These are phyloP conservation scores for Ormosia semicastrata DNA, from an alignment of 306 rosid species.

Conservation along the genomic window DNA sequence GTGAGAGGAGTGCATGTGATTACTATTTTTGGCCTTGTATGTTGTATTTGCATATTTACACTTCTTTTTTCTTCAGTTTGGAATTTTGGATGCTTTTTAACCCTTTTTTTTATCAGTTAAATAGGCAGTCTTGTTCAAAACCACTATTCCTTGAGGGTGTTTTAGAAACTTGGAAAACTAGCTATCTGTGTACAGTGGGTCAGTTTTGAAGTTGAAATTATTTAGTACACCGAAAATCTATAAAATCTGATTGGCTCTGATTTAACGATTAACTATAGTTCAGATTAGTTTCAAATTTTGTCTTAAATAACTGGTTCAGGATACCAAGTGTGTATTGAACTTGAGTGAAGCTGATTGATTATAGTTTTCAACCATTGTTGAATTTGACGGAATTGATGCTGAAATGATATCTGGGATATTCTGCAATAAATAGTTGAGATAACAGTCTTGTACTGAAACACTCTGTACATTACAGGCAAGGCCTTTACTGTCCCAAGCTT, in stretches of 20 bases:
- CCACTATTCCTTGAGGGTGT: neutral
- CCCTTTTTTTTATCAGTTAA: neutral
- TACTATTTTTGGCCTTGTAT: neutral
- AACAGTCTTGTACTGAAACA: neutral
- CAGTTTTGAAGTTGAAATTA: neutral
- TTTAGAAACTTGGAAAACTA: conserved; percentile 2
- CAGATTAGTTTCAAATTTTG: neutral
- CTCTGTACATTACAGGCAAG: conserved; percentile 55
- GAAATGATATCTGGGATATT: neutral
- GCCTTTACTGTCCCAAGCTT: conserved; percentile 59
- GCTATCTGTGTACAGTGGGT: neutral
- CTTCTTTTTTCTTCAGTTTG: neutral
- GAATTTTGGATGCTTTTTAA: neutral
- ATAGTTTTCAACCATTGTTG: neutral
- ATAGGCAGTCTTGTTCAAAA: neutral
- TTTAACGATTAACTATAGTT: neutral
- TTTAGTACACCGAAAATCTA: neutral
- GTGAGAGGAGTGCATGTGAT: neutral
- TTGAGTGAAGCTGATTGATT: neutral
- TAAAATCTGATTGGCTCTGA: neutral
- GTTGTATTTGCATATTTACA: neutral
- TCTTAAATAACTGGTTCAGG: neutral
- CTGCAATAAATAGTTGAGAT: neutral
- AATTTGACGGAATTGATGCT: neutral
- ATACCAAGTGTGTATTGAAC: neutral